phyloP scores from a whole-genome alignment of 768 basidiomycete species.

The Amanita inopinata region DNA sequence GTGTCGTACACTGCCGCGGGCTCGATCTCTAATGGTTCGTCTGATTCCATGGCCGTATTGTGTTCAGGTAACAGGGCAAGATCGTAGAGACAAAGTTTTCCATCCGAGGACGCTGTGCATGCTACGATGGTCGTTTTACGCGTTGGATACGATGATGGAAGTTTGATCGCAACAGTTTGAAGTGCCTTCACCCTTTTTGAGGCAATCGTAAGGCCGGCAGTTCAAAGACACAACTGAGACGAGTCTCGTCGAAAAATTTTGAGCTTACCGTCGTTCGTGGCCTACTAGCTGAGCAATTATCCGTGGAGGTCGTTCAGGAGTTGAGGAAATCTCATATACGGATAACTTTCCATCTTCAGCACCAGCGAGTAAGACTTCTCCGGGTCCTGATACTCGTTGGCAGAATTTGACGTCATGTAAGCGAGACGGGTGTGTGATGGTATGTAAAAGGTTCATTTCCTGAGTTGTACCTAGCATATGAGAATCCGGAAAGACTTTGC shows the following conservation, averaged over 20 bases:
- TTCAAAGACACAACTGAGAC: too few species aligned
- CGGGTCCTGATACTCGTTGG: constrained; percentile 36
- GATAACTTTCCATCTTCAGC: constrained; percentile 88
- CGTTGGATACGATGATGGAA: constrained; percentile 28
- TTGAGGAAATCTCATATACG: constrained; percentile 53
- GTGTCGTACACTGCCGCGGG: constrained; percentile 71
- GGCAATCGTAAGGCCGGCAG: not conserved
- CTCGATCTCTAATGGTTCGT: constrained; percentile 27
- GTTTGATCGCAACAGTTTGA: constrained; percentile 51
- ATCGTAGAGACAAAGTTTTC: constrained; percentile 72
- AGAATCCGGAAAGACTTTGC: not conserved
- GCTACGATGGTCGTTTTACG: constrained; percentile 48
- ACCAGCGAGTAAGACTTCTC: constrained; percentile 63
- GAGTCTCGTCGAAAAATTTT: not conserved
- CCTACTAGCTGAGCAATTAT: constrained; percentile 70
- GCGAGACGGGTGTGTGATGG: constrained; percentile 68
- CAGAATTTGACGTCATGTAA: constrained; percentile 81
- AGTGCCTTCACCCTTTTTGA: constrained; percentile 80
- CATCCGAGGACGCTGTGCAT: constrained; percentile 84
- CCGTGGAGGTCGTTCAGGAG: constrained; percentile 34
- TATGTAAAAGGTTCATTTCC: constrained; percentile 73
- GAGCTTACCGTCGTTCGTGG: constrained; percentile 70
- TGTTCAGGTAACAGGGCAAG: constrained; percentile 36
- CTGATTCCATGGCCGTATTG: not conserved
- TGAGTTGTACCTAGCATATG: constrained; percentile 21